A percentile compares a stretch with the other conserved stretches of the same genome.
Evolutionary conservation across 495 filamentous ascomycete genomes (phyloP).

Genomic region (Talaromyces adpressus): DNA sequence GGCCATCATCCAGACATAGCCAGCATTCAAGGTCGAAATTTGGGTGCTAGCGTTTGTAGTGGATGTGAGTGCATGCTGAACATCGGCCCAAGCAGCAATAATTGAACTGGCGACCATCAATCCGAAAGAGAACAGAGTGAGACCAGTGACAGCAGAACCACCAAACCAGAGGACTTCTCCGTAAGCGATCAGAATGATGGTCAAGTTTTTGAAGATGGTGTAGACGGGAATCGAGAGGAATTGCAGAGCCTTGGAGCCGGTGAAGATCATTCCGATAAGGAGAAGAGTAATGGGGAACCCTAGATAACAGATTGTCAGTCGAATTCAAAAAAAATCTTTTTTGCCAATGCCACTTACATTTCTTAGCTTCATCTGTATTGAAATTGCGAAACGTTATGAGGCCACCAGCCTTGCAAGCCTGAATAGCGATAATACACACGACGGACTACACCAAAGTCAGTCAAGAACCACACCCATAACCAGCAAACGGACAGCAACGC

Average conservation of each 20-base stretch:
- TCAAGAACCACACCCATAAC: conserved; percentile 9
- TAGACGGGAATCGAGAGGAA: conserved; percentile 97
- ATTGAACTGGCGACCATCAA: conserved; percentile 95
- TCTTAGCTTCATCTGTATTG: conserved; percentile 80
- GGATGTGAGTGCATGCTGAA: conserved; percentile 70
- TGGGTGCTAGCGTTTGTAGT: conserved; percentile 58
- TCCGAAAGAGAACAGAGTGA: conserved; percentile 92
- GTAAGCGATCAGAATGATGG: conserved; percentile 97
- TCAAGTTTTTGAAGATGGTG: conserved; percentile 99
- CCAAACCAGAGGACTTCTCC: conserved; percentile 99
- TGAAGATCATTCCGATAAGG: conserved; percentile 99
- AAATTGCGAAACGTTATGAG: conserved; percentile 88
- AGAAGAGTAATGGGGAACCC: conserved; percentile 97
- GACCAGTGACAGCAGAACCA: conserved; percentile 70
- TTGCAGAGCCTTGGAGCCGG: conserved; percentile 90
- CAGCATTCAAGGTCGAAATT: conserved; percentile 86
- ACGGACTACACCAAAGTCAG: conserved; percentile 54
- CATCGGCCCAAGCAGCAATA: conserved; percentile 96
- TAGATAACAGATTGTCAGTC: conserved; percentile 23
- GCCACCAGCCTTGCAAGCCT: conserved; percentile 73
- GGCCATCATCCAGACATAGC: conserved; percentile 96
- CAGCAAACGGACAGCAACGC: conserved; percentile 21
- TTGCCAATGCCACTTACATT: conserved; percentile 54
- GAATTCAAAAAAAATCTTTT: not conserved
- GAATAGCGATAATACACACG: conserved; percentile 86